A percentile compares a stretch with the other conserved stretches of the same genome.
Conservation (phyloP, 192 early-diverging fungal genomes). For the Bifiguratus adelaidae region DNA sequence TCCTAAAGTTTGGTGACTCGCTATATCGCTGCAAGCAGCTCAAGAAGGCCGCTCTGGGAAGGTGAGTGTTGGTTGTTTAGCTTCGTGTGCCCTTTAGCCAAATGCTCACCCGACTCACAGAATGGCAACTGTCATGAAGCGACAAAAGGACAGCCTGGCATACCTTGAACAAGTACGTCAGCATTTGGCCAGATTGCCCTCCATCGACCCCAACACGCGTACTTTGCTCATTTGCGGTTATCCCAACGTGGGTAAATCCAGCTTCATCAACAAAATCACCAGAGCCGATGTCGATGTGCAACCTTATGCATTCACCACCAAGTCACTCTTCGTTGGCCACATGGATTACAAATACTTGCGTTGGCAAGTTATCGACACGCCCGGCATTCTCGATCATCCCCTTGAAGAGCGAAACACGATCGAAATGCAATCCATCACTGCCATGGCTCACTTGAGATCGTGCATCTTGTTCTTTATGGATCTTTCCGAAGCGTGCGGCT, state of each 20-base stretch:
- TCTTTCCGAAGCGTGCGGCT: constrained; percentile 97
- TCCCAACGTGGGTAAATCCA: constrained; percentile 99
- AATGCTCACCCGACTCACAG: constrained; percentile 24
- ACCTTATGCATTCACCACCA: constrained; percentile 99
- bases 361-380: constrained; percentile 99
- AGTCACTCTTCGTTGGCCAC: constrained; percentile 99
- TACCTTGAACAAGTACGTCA: constrained; percentile 99
- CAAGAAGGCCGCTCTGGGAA: constrained; percentile 93
- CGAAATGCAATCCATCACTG: constrained; percentile 99
- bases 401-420: constrained; percentile 99
- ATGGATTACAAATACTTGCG: constrained; percentile 99
- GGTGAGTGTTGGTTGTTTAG: constrained; percentile 18
- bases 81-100: neutral
- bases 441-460: constrained; percentile 93
- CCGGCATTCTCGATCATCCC: constrained; percentile 98
- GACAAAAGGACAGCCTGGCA: constrained; percentile 93
- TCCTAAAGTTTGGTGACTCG: constrained; percentile 99
- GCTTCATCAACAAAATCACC: constrained; percentile 98
- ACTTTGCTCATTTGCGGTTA: constrained; percentile 98
- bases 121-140: constrained; percentile 99
- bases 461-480: constrained; percentile 98
- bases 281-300: constrained; percentile 99
- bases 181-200: constrained; percentile 96
- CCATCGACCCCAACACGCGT: constrained; percentile 99
- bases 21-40: constrained; percentile 99